Base-by-base conservation (phyloP, 768 basidiomycete species). In the Heimioporus sp. region DNA sequence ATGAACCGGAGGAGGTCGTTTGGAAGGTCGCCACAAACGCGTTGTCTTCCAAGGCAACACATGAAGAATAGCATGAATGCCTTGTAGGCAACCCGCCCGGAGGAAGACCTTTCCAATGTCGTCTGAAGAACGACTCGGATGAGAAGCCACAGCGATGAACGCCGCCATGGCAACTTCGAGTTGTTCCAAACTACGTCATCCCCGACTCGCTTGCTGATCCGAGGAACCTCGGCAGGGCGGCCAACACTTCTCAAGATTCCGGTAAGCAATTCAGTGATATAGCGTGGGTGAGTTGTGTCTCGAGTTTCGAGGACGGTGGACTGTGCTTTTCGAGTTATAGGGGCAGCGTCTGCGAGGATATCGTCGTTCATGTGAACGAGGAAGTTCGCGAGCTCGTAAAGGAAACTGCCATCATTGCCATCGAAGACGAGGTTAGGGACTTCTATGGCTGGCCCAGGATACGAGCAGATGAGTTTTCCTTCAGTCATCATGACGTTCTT, bases 111-210 rank as follows among this genome's bases (percentile, higher is more conserved):
- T 19, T 53, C 52, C 19, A 72, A 57, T 0, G 72, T 66, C 0
- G 70, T 74, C 57, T 79, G 78, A 17, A 78, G 52, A 1, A 71
- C 68, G 3, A 81, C 75, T 10, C 79, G 75, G 24, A 79, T 60
- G 16, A 78, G 59, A 4, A 80, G 72, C 80, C 80, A 82, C 12
- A 78, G 63, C 1, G 77, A 64, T 2, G 77, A 77, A 17, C 80
- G 68, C 32, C 81, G 65, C 80, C 80, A 82, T 68, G 80, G 47
- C 10, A 69, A 64, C 21, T 54, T 43, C 2, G 73, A 64, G 17
- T 65, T 50, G 8, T 66, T 35, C 75, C 76, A 77, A 1, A 76
- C 64, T 3, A 80, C 73, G n/a, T 81, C 75, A 46, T 81, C 79
- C 9, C 65, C 69, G 0, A 80, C 67, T 9, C 76, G 74, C 58